Conservation (phyloP, 2,329 filamentous ascomycete genomes). For the Neofusicoccum cordaticola region DNA sequence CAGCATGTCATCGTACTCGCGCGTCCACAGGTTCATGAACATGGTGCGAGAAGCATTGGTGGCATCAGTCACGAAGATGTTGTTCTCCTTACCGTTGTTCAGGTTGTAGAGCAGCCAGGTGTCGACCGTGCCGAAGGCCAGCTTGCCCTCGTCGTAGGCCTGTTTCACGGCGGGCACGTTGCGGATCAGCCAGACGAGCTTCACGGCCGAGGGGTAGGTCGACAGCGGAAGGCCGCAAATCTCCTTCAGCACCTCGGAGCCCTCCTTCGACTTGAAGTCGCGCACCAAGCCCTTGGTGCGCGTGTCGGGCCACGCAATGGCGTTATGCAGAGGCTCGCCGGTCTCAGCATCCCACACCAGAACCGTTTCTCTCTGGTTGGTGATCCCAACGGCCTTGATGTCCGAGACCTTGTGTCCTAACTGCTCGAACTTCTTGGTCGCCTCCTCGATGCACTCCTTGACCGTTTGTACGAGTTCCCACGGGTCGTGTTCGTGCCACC, state of each 20-base stretch:
- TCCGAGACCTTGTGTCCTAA: constrained; percentile 64
- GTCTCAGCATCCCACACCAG: constrained; percentile 80
- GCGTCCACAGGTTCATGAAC: constrained; percentile 85
- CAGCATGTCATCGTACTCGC: constrained; percentile 75
- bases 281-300: constrained; percentile 73
- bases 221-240: constrained; percentile 80
- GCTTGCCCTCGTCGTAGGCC: constrained; percentile 71
- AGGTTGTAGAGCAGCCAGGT: constrained; percentile 84
- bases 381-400: constrained; percentile 79
- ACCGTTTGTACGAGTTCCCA: constrained; percentile 72
- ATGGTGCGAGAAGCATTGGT: constrained; percentile 89
- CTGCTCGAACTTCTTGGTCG: constrained; percentile 67
- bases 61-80: constrained; percentile 77
- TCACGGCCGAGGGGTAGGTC: constrained; percentile 84
- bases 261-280: constrained; percentile 66
- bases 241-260: constrained; percentile 66
- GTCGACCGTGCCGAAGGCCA: constrained; percentile 85
- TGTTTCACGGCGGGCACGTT: constrained; percentile 67
- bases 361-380: constrained; percentile 86
- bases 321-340: constrained; percentile 77
- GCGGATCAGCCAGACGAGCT: constrained; percentile 77
- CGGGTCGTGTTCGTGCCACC: constrained; percentile 89
- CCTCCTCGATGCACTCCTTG: constrained; percentile 74
- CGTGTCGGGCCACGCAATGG: constrained; percentile 89
- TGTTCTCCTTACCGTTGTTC: constrained; percentile 66